These are phyloP conservation scores for Penicillium glabrum DNA, from an alignment of 2,329 filamentous ascomycete genomes.

Conservation along the genomic window DNA sequence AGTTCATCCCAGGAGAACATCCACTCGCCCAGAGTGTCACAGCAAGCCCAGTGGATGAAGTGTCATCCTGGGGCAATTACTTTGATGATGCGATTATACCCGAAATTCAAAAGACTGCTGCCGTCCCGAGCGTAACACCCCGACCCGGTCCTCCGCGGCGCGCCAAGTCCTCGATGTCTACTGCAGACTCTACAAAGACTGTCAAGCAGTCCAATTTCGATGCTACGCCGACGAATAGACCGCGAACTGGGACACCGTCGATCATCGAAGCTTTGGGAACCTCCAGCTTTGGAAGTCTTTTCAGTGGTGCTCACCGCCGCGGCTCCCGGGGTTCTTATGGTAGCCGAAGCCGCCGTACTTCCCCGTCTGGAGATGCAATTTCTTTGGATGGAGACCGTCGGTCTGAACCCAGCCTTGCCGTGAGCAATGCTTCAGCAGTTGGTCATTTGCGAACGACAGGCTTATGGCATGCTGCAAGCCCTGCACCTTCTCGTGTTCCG, in stretches of 20 bases:
- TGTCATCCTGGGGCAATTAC: slow-evolving; percentile 37
- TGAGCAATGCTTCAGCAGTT: slow-evolving; percentile 45
- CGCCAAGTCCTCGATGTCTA: slow-evolving; percentile 45
- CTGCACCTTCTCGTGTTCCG: slow-evolving; percentile 12
- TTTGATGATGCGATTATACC: slow-evolving; percentile 27
- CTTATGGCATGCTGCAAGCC: slow-evolving; percentile 30
- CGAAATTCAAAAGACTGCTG: slow-evolving; percentile 9
- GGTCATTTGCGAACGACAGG: slow-evolving; percentile 44
- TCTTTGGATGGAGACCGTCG: slow-evolving; percentile 37
- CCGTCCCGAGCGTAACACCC: slow-evolving; percentile 19
- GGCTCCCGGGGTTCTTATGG: slow-evolving; percentile 33
- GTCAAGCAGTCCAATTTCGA: slow-evolving; percentile 38
- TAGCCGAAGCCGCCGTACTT: slow-evolving; percentile 38
- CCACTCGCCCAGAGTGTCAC: slow-evolving; percentile 73
- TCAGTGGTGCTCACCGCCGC: slow-evolving; percentile 41
- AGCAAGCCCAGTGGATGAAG: slow-evolving; percentile 60
- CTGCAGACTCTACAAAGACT: slow-evolving; percentile 47
- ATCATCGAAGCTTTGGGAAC: slow-evolving; percentile 32
- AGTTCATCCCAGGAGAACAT: slow-evolving; percentile 61
- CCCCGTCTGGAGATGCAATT: slow-evolving; percentile 34
- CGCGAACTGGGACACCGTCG: slow-evolving; percentile 27
- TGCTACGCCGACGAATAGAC: slow-evolving; percentile 16
- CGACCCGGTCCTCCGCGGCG: slow-evolving; percentile 43
- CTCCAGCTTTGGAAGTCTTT: slow-evolving; percentile 38
- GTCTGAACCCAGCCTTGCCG: slow-evolving; percentile 44